Base-by-base conservation (phyloP, 495 filamentous ascomycete species). In the Pseudevernia furfuracea region DNA sequence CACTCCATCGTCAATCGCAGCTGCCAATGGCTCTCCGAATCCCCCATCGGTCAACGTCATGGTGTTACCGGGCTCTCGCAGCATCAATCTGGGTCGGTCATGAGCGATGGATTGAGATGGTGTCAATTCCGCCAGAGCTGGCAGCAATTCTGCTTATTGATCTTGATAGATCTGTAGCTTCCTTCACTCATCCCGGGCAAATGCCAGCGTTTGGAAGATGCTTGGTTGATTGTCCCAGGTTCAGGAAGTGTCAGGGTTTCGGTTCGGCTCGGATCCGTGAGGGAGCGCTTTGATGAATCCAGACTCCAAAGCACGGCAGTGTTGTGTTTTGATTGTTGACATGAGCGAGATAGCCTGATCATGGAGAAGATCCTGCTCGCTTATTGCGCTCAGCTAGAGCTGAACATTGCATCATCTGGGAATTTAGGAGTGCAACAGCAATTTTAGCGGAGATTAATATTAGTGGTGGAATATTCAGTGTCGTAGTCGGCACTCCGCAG, bases 361-460 rank as follows among this genome's bases (percentile, higher is more conserved):
- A 34, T 21, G 52, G 52, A 55, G 34, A 55, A 55, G 52, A 55
- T 55, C 15, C 30, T 53, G 49, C 49, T 53, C 49, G 49, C 25
- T 53, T 53, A 53, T 11, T 55, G 52, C 52, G 30, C 52, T 34
- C 52, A 55, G 52, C 30, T 34, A 55, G 30, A 55, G 52, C 52
- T 55, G 28, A 34, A 9, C 6, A 36, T 55, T 55, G 52, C 52
- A 55, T 53, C 49, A 53, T 32, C 4, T 15, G 49, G 25, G 28
- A 49, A 14, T 53, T 21, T 53, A 30, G 8, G 14, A 1, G 14
- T 30, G 49, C 32, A 53, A 53, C 25, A 53, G 49, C 19, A 32
- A 63, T 56, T 58, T 63, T 56, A 34, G 52, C 61, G 61, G 61
- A 63, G 56, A 63, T 63, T 63, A 48, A 21, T 25, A 17, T 6